phyloP scores from a whole-genome alignment of 176 grass and related monocot genomes.

The Hordeum marinum region DNA sequence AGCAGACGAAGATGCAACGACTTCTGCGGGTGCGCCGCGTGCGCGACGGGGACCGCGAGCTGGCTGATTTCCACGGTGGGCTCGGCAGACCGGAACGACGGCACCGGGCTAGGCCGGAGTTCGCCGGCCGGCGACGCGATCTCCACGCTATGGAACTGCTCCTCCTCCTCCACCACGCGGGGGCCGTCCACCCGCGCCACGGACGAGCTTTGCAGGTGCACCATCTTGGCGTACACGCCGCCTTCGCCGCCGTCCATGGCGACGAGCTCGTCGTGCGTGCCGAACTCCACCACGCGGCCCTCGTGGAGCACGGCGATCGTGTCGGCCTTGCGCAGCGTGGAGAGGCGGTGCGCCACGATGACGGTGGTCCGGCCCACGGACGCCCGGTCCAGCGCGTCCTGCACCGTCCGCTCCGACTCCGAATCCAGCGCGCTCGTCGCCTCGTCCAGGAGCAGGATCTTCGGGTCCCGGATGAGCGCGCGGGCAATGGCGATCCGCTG shows the following conservation, averaged over 20 bases:
- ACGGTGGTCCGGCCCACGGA: constrained; percentile 40
- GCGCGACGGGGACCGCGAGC: background rate
- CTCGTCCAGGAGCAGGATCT: constrained; percentile 45
- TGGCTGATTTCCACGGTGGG: background rate
- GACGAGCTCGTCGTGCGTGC: constrained; percentile 49
- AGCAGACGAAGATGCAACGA: constrained; percentile 45
- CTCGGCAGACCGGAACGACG: constrained; percentile 24
- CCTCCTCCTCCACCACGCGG: background rate
- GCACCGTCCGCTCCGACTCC: constrained; percentile 34
- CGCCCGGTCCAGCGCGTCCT: constrained; percentile 49
- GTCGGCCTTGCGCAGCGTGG: constrained; percentile 38
- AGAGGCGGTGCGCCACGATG: constrained; percentile 44
- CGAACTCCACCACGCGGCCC: constrained; percentile 41
- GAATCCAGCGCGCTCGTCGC: constrained; percentile 51
- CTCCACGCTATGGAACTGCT: constrained; percentile 27
- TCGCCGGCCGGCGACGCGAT: constrained; percentile 16
- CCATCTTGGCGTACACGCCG: constrained; percentile 39
- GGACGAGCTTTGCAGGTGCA: constrained; percentile 27
- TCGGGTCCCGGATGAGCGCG: constrained; percentile 43
- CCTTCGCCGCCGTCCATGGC: background rate
- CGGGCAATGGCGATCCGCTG: constrained; percentile 85
- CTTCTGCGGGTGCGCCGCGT: background rate
- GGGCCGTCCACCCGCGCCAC: background rate
- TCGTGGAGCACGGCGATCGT: constrained; percentile 35
- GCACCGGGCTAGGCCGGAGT: background rate